Base-by-base conservation (phyloP, 1,284 basidiomycete genomes). In the Ganoderma sinense region DNA sequence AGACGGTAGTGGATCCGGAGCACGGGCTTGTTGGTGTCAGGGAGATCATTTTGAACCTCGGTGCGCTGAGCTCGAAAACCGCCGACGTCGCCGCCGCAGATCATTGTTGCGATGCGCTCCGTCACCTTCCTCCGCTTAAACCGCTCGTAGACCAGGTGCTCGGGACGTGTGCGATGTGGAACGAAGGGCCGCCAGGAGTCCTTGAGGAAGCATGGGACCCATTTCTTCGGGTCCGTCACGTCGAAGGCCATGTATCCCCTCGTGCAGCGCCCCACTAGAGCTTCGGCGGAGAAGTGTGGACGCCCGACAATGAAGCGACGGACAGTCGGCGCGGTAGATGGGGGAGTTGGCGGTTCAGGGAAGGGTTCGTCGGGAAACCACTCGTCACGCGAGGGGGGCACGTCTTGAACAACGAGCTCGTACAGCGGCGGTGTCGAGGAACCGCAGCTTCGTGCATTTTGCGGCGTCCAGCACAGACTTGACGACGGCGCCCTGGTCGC, bases 51-150 rank as follows among this genome's bases (percentile, higher is more conserved):
- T 31, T 70, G 69, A 13, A 66, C 56, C 1, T 4, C 0, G 6
- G 69, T 67, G n/a, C 10, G 20, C 59, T 70, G 69, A 3, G 56
- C 58, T 23, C 39, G 16, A 14, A 23, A 33, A 11, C 62, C 69
- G 20, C 58, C 69, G 29, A 70, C 69, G 53, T 70, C 69, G 45
- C 69, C 69, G 31, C 66, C 65, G 23, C 66, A 70, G 36, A 70
- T 40, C 40, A 71, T 36, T 3, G 59, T 62, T 8, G 64, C 63
- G 40, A 71, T 58, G 31, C 33, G 26, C 1, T 36, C 13, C 18
- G 40, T 53, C 3, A n/a, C 20, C 20, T 20, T 31, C 18, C 10
- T n/a, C 33, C 13, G 51, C n/a, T 29, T 0, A 58, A 55, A 6
- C 14, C 56, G 62, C 51, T 67, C 4, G 36, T 70, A 68, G 7